Conservation (phyloP, 2,329 filamentous ascomycete genomes). For the Colletotrichum chrysophilum region DNA sequence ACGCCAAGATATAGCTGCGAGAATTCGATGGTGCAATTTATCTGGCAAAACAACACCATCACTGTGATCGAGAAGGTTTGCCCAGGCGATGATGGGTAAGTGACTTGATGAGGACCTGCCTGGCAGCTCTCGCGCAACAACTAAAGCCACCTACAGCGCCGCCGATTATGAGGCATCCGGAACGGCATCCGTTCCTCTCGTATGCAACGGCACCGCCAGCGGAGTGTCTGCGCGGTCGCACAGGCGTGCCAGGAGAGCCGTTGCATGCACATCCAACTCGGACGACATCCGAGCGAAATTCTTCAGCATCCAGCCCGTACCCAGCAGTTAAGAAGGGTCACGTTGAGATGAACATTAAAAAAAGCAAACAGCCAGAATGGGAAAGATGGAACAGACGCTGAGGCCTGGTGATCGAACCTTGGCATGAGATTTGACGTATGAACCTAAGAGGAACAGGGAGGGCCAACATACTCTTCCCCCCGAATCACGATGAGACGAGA, state of each 20-base stretch:
- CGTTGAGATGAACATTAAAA: conserved; percentile 7
- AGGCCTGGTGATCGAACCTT: neutral
- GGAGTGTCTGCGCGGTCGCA: neutral
- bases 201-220: conserved; percentile 1
- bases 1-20: conserved; percentile 49
- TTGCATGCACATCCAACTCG: conserved; percentile 28
- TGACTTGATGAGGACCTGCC: neutral
- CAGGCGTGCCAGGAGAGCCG: neutral
- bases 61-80: conserved; percentile 53
- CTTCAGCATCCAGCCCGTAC: conserved; percentile 33
- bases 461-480: neutral
- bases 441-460: neutral
- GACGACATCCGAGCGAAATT: conserved; percentile 33
- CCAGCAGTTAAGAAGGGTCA: neutral
- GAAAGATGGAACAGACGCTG: conserved; percentile 6
- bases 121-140: neutral
- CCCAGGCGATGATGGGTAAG: conserved; percentile 39
- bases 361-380: neutral
- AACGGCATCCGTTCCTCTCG: conserved; percentile 20
- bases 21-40: conserved; percentile 45
- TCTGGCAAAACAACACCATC: conserved; percentile 41
- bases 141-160: conserved; percentile 23
- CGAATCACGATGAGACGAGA: neutral
- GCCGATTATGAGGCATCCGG: conserved; percentile 36
- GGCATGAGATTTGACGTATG: neutral